Evolutionary conservation across 805 yeast genomes (phyloP).

Genomic region (Maudiozyma serrabonitensis): DNA sequence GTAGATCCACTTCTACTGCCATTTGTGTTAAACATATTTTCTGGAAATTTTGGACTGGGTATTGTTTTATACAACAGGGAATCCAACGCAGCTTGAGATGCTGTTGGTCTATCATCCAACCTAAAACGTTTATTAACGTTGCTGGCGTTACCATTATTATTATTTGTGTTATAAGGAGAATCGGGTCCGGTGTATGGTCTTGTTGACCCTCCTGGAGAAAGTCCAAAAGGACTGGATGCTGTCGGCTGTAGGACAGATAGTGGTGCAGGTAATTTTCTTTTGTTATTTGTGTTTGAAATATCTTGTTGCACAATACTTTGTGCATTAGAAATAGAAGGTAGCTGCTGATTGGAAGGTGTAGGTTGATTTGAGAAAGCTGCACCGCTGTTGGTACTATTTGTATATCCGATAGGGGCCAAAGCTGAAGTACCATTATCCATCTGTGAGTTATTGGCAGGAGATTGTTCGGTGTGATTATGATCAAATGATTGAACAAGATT

Average conservation of each 20-base stretch:
- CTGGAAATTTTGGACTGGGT: conserved; percentile 7
- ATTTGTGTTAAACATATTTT: neutral
- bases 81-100: conserved; percentile 26
- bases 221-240: conserved; percentile 10
- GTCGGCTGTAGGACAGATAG: neutral
- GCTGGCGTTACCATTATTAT: neutral
- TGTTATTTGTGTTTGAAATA: neutral
- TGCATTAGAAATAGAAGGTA: neutral
- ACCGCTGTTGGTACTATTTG: neutral
- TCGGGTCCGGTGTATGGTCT: conserved; percentile 4
- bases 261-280: conserved; percentile 7
- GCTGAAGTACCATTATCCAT: neutral
- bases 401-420: neutral
- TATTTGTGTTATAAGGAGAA: conserved; percentile 8
- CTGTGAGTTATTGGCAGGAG: conserved; percentile 1
- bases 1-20: neutral
- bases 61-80: conserved; percentile 21
- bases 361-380: neutral
- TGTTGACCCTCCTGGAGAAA: conserved; percentile 9
- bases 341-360: neutral
- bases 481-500: conserved; percentile 15
- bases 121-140: conserved; percentile 12
- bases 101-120: conserved; percentile 21
- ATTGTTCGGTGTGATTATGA: neutral
- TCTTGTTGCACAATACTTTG: neutral